phyloP scores from a whole-genome alignment of 192 early-diverging fungal species.

The Gryganskiella cystojenkinii region DNA sequence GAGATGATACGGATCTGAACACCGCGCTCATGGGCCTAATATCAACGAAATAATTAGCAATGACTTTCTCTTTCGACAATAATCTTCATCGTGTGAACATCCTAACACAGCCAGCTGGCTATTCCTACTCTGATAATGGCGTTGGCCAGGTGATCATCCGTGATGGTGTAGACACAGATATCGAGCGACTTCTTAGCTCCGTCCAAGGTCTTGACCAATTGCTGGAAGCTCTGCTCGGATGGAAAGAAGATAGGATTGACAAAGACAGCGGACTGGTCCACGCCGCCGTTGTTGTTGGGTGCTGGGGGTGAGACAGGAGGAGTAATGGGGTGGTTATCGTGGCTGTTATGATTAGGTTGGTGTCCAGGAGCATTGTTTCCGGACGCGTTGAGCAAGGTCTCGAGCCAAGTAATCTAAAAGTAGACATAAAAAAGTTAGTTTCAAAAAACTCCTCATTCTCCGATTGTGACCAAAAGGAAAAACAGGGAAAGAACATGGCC shows the following conservation, averaged over 20 bases:
- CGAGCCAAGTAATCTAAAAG: constrained; percentile 49
- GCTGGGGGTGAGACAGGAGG: constrained; percentile 9
- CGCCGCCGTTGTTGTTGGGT: constrained; percentile 7
- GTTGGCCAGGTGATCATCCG: constrained; percentile 76
- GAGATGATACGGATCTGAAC: constrained; percentile 75
- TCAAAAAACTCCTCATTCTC: too few relatives aligned
- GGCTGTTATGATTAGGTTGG: constrained; percentile 11
- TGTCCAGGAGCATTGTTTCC: constrained; percentile 36
- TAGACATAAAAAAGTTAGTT: too few relatives aligned
- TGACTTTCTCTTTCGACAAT: background rate
- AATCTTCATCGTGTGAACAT: constrained; percentile 17
- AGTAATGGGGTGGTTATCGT: constrained; percentile 10
- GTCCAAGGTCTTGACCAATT: constrained; percentile 63
- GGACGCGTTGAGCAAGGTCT: constrained; percentile 41
- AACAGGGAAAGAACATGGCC: background rate
- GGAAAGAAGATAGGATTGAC: constrained; percentile 66
- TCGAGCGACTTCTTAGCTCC: constrained; percentile 69
- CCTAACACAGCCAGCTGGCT: constrained; percentile 11
- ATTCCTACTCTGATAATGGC: constrained; percentile 69
- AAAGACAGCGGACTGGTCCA: constrained; percentile 19
- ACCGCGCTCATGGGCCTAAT: constrained; percentile 35
- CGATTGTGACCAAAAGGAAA: too few relatives aligned
- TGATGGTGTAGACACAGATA: constrained; percentile 79
- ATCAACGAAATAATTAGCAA: background rate
- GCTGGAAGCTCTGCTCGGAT: constrained; percentile 67